Conservation (phyloP, 257 asterid genomes). For the Ballota nigra region DNA sequence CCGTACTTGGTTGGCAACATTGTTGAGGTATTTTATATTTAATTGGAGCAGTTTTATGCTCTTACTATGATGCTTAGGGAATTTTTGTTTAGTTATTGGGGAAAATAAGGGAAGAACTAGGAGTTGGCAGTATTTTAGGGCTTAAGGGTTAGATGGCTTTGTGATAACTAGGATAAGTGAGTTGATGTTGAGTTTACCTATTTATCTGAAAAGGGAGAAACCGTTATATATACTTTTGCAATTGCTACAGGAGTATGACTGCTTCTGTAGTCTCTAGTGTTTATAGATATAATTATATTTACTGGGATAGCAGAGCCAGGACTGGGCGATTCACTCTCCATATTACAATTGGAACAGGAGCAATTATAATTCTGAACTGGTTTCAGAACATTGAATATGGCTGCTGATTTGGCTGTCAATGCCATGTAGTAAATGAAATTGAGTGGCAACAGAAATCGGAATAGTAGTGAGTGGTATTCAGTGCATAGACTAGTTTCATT, state of each 20-base stretch:
- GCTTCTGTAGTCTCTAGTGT: background rate
- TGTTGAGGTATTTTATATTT: conserved; percentile 52
- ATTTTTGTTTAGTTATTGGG: background rate
- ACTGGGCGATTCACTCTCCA: background rate
- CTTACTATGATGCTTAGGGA: background rate
- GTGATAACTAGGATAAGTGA: background rate
- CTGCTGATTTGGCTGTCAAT: background rate
- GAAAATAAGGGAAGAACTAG: background rate
- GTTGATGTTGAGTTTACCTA: background rate
- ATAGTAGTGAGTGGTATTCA: background rate
- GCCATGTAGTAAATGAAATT: background rate
- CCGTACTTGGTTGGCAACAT: conserved; percentile 79
- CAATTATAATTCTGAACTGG: background rate
- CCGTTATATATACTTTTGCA: background rate
- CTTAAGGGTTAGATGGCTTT: background rate
- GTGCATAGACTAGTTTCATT: background rate
- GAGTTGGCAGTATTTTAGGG: background rate
- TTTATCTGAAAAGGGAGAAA: background rate
- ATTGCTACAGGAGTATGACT: background rate
- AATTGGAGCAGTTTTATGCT: background rate
- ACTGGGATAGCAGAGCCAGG: background rate
- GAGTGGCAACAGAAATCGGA: background rate
- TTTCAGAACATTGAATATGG: background rate
- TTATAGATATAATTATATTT: background rate
- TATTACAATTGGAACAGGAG: background rate